Base-by-base conservation (phyloP, 2,329 filamentous ascomycete genomes). In the Sporothrix phasma region DNA sequence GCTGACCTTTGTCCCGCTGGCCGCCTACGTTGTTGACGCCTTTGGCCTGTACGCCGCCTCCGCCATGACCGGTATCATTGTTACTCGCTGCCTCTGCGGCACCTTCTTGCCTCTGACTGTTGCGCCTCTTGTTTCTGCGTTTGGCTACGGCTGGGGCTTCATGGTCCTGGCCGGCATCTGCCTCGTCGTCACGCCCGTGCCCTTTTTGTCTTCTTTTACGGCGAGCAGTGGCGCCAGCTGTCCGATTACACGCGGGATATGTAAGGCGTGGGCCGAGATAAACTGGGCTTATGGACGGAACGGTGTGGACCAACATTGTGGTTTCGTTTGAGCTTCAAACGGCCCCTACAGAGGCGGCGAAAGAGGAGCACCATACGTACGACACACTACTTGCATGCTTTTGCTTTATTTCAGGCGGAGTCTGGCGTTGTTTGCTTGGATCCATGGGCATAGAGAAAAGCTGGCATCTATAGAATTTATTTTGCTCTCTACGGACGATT, bases 1-100 rank as follows among this genome's bases (percentile, higher is more conserved):
- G 58, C 70, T 84, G 2, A 74, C 75, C 3, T 74, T 79, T 54
- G 70, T 85, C 22, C 81, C 83, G 0, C 64, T 84, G 2, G 79
- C 78, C 64, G 77, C 81, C 0, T 85, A 84, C 66, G 76, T 84
- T 0, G 82, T 85, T 2, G 83, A 85, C 65, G 80, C 82, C 0
- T 83, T 80, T 64, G 81, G 81, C 0, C 65, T 81, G 5, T 84
- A 82, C 68, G 79, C 81, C 1, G 83, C 83, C 0, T 83, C 80
- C 11, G 82, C 82, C 1, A 77, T 84, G 74, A 84, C 82, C 0
- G 81, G 79, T 0, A 69, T 84, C 5, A 82, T 85, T 64, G 80
- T 85, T 1, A 76, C 76, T 1, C 74, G 82, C 43, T 84, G 81
- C 65, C 72, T 86, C 0, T 77, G 80, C 72, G 79, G 82, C 3